Percentiles rank a stretch among this genome's conserved stretches.
Conservation (phyloP, 2,329 filamentous ascomycete genomes). For the Fonsecaea monophora region DNA sequence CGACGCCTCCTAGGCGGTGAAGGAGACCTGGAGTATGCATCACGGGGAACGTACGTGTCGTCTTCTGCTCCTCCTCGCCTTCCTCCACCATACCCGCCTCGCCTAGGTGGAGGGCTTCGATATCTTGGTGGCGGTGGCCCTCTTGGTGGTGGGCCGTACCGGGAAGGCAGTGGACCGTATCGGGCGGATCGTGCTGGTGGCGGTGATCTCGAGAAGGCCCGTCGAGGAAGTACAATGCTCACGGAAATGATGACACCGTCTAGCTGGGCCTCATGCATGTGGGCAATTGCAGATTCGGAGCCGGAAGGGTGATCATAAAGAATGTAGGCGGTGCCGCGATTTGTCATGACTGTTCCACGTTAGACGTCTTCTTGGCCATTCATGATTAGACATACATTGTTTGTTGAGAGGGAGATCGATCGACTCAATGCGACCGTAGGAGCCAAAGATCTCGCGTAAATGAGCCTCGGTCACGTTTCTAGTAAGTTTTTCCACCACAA, state of each 20-base stretch:
- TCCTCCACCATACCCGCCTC: constrained; percentile 47
- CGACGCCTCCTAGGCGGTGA: constrained; percentile 47
- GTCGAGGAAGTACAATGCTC: constrained; percentile 83
- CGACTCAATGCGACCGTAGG: constrained; percentile 83
- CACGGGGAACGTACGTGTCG: constrained; percentile 66
- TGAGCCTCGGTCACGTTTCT: constrained; percentile 93
- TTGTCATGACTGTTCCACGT: constrained; percentile 72
- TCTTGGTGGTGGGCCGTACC: constrained; percentile 44
- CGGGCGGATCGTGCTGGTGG: constrained; percentile 71
- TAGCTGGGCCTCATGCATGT: constrained; percentile 97
- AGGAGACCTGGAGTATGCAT: constrained; percentile 51
- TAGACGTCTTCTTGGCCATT: constrained; percentile 1
- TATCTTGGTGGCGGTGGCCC: constrained; percentile 41
- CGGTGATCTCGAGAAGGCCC: constrained; percentile 81
- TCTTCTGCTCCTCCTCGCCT: constrained; percentile 43
- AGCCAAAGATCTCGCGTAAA: constrained; percentile 87
- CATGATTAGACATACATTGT: constrained; percentile 66
- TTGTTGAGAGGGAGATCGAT: constrained; percentile 90
- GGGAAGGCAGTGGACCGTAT: constrained; percentile 50
- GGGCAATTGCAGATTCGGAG: constrained; percentile 85
- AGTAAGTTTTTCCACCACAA: constrained; percentile 93
- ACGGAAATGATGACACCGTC: constrained; percentile 84
- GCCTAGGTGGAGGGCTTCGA: constrained; percentile 47
- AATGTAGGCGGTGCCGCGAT: constrained; percentile 92
- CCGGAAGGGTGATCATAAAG: constrained; percentile 77